These are phyloP conservation scores for Acacia crassicarpa DNA, from an alignment of 306 rosid species.

Conservation along the genomic window DNA sequence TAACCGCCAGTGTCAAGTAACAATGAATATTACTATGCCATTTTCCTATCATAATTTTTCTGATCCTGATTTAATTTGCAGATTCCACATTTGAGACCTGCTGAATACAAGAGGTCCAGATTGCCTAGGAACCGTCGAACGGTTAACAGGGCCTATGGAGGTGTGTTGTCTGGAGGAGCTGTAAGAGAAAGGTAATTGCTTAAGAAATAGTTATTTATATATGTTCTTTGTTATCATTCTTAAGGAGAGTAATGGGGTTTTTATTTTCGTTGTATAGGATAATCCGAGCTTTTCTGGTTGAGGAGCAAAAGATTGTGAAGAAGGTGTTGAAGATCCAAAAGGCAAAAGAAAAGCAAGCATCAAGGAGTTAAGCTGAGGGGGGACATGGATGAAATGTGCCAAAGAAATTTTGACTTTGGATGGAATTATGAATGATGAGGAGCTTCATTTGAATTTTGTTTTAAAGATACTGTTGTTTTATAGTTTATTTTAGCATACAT, in stretches of 20 bases:
- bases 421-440: conserved; percentile 34
- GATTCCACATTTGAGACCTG: conserved; percentile 72
- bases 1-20: not conserved
- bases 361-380: conserved; percentile 36
- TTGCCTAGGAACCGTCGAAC: conserved; percentile 60
- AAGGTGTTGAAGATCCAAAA: conserved; percentile 71
- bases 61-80: conserved; percentile 26
- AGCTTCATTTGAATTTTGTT: conserved; percentile 30
- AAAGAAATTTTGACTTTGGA: conserved; percentile 59
- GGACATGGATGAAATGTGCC: conserved; percentile 23
- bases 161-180: conserved; percentile 61
- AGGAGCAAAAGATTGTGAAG: conserved; percentile 70
- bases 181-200: conserved; percentile 59
- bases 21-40: not conserved
- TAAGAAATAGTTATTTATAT: not conserved
- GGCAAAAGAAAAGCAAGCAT: conserved; percentile 53
- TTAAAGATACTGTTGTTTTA: conserved; percentile 10
- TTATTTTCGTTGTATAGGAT: conserved; percentile 37
- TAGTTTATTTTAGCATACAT: not conserved
- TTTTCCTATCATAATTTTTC: not conserved
- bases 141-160: conserved; percentile 66
- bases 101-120: conserved; percentile 68
- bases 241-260: not conserved
- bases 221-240: not conserved
- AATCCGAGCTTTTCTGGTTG: conserved; percentile 60